These are phyloP conservation scores for Fusarium albosuccineum DNA, from an alignment of 2,329 filamentous ascomycete genomes.

Conservation along the genomic window DNA sequence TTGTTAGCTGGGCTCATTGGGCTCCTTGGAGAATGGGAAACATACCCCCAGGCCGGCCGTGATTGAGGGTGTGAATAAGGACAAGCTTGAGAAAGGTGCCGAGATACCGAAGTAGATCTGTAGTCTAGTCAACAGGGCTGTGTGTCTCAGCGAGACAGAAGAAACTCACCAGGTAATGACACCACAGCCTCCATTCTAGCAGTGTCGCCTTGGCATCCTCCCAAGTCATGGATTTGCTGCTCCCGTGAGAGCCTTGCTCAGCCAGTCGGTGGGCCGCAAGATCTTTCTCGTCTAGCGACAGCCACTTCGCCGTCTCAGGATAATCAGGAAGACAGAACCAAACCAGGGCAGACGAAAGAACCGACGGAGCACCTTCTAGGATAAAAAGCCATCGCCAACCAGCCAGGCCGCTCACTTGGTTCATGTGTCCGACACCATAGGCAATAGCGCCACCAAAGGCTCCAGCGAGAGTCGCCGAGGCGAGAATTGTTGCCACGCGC, in stretches of 20 bases:
- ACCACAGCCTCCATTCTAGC: conserved; percentile 75
- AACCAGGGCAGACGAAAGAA: conserved; percentile 69
- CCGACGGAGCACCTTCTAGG: conserved; percentile 72
- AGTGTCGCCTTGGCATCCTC: conserved; percentile 75
- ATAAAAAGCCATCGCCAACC: conserved; percentile 76
- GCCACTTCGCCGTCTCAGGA: conserved; percentile 73
- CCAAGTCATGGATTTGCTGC: conserved; percentile 71
- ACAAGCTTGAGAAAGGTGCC: conserved; percentile 67
- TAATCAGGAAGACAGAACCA: conserved; percentile 78
- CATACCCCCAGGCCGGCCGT: conserved; percentile 60
- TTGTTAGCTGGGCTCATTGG: neutral
- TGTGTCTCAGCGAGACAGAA: neutral
- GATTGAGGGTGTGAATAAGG: conserved; percentile 71
- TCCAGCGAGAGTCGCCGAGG: conserved; percentile 74
- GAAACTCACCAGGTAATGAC: conserved; percentile 63
- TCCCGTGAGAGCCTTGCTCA: conserved; percentile 56
- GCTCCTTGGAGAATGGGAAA: conserved; percentile 13
- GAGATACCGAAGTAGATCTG: conserved; percentile 61
- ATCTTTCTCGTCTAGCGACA: conserved; percentile 67
- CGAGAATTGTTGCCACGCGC: conserved; percentile 74
- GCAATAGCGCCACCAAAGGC: conserved; percentile 79
- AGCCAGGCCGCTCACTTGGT: conserved; percentile 67
- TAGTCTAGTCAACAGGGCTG: neutral
- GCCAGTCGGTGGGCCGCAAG: conserved; percentile 58
- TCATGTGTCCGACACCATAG: conserved; percentile 77